Evolutionary conservation across 495 filamentous ascomycete genomes (phyloP).

Genomic region (Trichocladium uniseriatum): DNA sequence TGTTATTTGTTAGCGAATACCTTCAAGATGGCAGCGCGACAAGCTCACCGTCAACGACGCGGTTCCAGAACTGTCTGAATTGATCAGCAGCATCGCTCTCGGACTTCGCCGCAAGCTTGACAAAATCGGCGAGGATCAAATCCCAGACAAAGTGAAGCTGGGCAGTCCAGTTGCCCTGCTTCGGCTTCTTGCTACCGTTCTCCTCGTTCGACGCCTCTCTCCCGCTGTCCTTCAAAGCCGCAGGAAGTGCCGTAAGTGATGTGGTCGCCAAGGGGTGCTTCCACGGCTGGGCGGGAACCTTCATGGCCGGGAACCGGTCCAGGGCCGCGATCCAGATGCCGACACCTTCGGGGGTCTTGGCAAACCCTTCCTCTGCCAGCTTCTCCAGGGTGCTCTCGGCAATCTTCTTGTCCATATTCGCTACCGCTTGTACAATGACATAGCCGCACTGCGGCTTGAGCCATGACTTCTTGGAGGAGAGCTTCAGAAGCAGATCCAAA

Average conservation of each 20-base stretch:
- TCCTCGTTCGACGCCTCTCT: slow-evolving; percentile 42
- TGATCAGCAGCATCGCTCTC: slow-evolving; percentile 28
- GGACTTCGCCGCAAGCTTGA: slow-evolving; percentile 25
- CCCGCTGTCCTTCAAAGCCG: slow-evolving; percentile 70
- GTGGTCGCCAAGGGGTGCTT: slow-evolving; percentile 58
- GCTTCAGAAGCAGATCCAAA: slow-evolving; percentile 48
- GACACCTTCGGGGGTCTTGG: slow-evolving; percentile 74
- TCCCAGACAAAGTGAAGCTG: slow-evolving; percentile 87
- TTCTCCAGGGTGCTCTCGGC: slow-evolving; percentile 53
- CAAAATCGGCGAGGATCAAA: slow-evolving; percentile 50
- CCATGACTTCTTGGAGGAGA: slow-evolving; percentile 67
- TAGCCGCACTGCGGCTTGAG: slow-evolving; percentile 78
- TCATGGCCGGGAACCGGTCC: slow-evolving; percentile 52
- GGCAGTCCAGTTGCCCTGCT: slow-evolving; percentile 60
- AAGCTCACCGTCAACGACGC: slow-evolving; percentile 71
- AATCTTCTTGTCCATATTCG: slow-evolving; percentile 42
- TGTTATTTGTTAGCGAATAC: slow-evolving; percentile 29
- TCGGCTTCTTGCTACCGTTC: slow-evolving; percentile 30
- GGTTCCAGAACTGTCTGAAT: slow-evolving; percentile 79
- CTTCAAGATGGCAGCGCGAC: background rate
- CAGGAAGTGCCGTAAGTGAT: slow-evolving; percentile 54
- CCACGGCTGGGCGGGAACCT: slow-evolving; percentile 64
- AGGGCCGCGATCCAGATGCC: slow-evolving; percentile 72
- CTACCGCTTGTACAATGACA: slow-evolving; percentile 48
- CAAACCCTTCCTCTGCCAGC: slow-evolving; percentile 53